Base-by-base conservation (phyloP, 352 stramenopile genomes). In the Phytophthora palmivora region DNA sequence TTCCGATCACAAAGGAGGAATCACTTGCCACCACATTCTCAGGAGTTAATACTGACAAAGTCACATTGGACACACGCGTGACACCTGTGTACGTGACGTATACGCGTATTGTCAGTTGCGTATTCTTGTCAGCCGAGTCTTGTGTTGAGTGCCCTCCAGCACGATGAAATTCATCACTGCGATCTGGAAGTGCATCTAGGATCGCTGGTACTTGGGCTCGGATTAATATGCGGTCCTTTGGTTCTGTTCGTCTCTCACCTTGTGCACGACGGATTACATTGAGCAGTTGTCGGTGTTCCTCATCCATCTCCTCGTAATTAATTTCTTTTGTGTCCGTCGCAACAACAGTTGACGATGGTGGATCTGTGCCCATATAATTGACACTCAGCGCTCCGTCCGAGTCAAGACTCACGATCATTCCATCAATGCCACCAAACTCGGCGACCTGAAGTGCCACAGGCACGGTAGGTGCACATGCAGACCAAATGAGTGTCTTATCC, bases 301-400 rank as follows among this genome's bases (percentile, higher is more conserved):
- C 86, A 51, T 97, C 90, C 72, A 97, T 96, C 53, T 96, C 87
- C 50, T 95, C 89, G 47, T 97, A 97, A 56, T 96, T 94, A 36
- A 97, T 69, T 22, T 96, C 87, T 43, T 96, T 96, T 15, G 72
- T 76, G 28, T 91, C 82, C 2, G 79, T 58, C 0, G 74, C 72
- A 10, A 90, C 81, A 4, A 96, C 76, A 1, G 88, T 70, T 16
- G 83, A 87, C 2, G 87, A 91, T 12, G 88, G 88, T 15, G 90
- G 89, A 48, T 97, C 89, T 1, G 90, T 98, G 11, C 91, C 90
- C 70, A 97, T 87, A 66, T 97, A 97, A 61, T 87, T 94, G 1
- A 96, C 83, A 52, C 66, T 79, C 19, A 97, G 47, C 7, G 73
- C 69, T 32, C 91, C 91, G 22, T 91, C 74, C 15, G 84, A 67